Conservation (phyloP, 2,329 filamentous ascomycete species). For the Diaporthe australafricana region DNA sequence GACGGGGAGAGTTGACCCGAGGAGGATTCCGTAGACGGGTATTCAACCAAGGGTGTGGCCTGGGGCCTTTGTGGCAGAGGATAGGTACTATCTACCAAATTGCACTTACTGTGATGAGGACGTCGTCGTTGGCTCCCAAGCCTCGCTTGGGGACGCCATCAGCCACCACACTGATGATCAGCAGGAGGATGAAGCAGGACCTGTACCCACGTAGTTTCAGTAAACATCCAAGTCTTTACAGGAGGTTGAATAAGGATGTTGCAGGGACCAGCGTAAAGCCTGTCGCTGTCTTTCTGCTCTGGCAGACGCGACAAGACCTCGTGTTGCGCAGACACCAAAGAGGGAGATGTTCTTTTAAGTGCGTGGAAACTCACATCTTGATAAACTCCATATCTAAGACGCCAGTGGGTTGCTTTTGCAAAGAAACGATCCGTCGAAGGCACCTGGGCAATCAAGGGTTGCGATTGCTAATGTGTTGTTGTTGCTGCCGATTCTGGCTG, state of each 20-base stretch:
- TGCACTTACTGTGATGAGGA: conserved; percentile 35
- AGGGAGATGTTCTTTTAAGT: not conserved
- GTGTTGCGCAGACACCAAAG: not conserved
- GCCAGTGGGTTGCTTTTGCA: not conserved
- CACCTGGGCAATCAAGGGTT: not conserved
- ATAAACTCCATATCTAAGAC: not conserved
- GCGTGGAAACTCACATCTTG: conserved; percentile 10
- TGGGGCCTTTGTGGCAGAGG: not conserved
- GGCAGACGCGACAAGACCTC: not conserved
- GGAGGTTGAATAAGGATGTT: too few relatives aligned
- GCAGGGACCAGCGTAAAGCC: not conserved
- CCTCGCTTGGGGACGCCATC: conserved; percentile 39
- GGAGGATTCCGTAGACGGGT: too few relatives aligned
- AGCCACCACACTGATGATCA: conserved; percentile 9
- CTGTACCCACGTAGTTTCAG: not conserved
- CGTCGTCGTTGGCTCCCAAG: conserved; percentile 40
- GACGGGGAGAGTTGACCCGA: too few relatives aligned
- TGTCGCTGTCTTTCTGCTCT: not conserved
- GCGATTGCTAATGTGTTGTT: not conserved
- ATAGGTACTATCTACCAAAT: not conserved
- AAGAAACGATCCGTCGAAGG: too few relatives aligned
- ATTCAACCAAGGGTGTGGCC: not conserved
- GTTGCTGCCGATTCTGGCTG: too few relatives aligned
- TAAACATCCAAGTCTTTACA: not conserved
- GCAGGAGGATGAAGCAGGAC: not conserved